Base-by-base conservation (phyloP, 2,329 filamentous ascomycete species). In the Aspergillus luchuensis region DNA sequence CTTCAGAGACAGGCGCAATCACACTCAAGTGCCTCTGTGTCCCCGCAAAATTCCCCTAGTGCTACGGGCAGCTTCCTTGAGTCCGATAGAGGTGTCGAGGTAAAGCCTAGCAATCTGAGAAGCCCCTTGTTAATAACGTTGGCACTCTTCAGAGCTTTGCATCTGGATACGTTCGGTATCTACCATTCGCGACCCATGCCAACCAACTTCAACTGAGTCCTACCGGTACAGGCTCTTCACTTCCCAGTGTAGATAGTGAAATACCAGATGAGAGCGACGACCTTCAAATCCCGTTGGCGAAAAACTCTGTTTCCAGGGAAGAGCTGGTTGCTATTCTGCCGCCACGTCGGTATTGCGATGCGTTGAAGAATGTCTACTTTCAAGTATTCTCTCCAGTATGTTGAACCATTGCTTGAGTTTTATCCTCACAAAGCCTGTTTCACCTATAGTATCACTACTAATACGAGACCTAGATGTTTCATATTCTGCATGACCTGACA, bases 401-500 rank as follows among this genome's bases (percentile, higher is more conserved):
- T 60, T 13, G 10, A n/a, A n/a, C 30, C 1, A 11, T 33, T 4
- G 17, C 19, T 57, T 30, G 1, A 10, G 17, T 11, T 2, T 10
- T 15, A 21, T 3, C 25, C 21, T 15, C n/a, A 11, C 13, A 21
- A 21, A 39, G n/a, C 21, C 8, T 11, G 6, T 11, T 50, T 39
- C 19, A 25, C 19, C 17, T 43, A n/a, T 25, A 23, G 23, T 13
- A 21, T 6, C 25, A 2, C 11, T 47, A 6, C 52, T 55, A 47
- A 54, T 28, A 15, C 8, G 30, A 15, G 13, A 15, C 43, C 64
- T 38, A 73, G 71, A 66, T 79, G 11, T 79, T 78, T 52, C 76
- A 79, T 64, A 72, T 79, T 48, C 71, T 79, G 8, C 77, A 79
- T 54, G 76, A 79, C 58, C 68, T 76, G 48, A 77, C 75, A 4